Evolutionary conservation across 108 stramenopile genomes (phyloP).

Genomic region (Schizochytrium sp.): DNA sequence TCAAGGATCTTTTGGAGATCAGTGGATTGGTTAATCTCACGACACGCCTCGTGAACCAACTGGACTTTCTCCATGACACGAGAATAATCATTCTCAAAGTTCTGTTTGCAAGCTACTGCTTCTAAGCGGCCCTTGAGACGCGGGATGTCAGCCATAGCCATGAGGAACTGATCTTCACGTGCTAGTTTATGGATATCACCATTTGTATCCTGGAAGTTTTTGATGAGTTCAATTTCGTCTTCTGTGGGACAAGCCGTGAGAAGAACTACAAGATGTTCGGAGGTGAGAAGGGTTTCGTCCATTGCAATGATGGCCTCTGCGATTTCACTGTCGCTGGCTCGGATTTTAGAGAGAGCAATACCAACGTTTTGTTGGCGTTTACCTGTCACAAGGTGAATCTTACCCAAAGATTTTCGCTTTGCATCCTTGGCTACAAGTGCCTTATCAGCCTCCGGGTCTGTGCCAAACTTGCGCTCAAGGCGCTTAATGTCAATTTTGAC

Average conservation of each 20-base stretch:
- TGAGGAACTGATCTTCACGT: constrained; percentile 64
- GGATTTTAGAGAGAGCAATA: constrained; percentile 64
- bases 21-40: constrained; percentile 82
- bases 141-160: constrained; percentile 61
- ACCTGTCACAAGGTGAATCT: constrained; percentile 63
- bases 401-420: constrained; percentile 55
- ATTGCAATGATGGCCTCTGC: constrained; percentile 58
- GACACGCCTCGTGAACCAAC: constrained; percentile 80
- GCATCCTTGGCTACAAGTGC: neutral
- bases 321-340: constrained; percentile 55
- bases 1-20: constrained; percentile 77
- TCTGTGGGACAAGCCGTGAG: constrained; percentile 60
- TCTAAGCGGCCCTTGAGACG: constrained; percentile 62
- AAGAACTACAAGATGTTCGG: constrained; percentile 42
- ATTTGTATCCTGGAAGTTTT: constrained; percentile 4
- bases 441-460: constrained; percentile 13
- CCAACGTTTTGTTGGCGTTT: constrained; percentile 66
- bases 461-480: constrained; percentile 39
- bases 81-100: constrained; percentile 34
- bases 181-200: constrained; percentile 63
- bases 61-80: constrained; percentile 72
- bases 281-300: constrained; percentile 57
- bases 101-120: constrained; percentile 10
- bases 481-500: constrained; percentile 28
- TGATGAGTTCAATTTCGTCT: constrained; percentile 62